phyloP scores from a whole-genome alignment of 177 flowering plant species.

The Tripterygium wilfordii region DNA sequence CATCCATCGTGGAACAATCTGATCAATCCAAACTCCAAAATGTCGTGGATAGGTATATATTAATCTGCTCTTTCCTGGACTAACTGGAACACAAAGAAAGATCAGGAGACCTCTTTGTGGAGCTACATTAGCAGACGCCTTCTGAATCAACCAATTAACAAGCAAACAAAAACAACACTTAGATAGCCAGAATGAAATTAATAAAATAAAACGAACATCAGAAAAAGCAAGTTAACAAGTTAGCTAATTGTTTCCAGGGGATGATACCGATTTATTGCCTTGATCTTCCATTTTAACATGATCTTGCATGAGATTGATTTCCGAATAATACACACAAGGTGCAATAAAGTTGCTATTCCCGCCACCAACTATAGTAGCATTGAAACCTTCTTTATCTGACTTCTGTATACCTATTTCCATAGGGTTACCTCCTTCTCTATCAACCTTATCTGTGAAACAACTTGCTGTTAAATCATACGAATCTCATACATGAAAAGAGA shows the following conservation, averaged over 20 bases:
- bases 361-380: constrained; percentile 33
- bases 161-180: too few relatives aligned
- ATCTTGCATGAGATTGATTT: neutral
- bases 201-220: too few relatives aligned
- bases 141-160: neutral
- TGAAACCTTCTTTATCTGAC: constrained; percentile 49
- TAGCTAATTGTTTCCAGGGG: constrained; percentile 26
- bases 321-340: constrained; percentile 57
- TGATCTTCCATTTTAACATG: too few relatives aligned
- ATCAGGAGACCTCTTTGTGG: constrained; percentile 30
- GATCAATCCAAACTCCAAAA: constrained; percentile 63
- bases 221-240: too few relatives aligned
- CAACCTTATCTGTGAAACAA: constrained; percentile 52
- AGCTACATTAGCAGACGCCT: neutral
- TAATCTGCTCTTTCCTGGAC: constrained; percentile 88
- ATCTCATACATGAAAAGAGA: neutral
- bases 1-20: constrained; percentile 70
- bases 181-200: too few relatives aligned
- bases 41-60: constrained; percentile 80
- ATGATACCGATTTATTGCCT: constrained; percentile 27
- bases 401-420: constrained; percentile 44
- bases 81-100: constrained; percentile 81
- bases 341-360: constrained; percentile 53
- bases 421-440: constrained; percentile 91
- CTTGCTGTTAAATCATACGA: constrained; percentile 9